Percentiles rank a stretch among this genome's conserved stretches.
phyloP scores from a whole-genome alignment of 176 grass and related monocot genomes.

The Ananas comosus region DNA sequence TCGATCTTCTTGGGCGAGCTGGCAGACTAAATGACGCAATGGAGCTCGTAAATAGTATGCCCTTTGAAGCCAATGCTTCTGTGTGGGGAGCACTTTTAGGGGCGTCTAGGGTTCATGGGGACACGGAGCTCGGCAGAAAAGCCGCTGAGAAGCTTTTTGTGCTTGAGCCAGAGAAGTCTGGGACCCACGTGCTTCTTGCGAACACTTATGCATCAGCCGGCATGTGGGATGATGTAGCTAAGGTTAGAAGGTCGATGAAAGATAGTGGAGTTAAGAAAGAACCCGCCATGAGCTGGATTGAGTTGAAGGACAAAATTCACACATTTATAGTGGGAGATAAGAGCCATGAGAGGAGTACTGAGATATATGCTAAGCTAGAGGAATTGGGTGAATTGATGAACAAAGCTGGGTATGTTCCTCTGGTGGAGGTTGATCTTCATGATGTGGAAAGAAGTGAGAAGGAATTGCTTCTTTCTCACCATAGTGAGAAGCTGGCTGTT shows the following conservation, averaged over 20 bases:
- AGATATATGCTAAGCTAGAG: constrained; percentile 84
- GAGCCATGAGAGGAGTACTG: constrained; percentile 40
- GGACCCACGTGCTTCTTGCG: constrained; percentile 69
- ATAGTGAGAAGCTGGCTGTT: constrained; percentile 58
- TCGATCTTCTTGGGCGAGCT: constrained; percentile 78
- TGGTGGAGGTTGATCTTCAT: constrained; percentile 60
- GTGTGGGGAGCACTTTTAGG: constrained; percentile 72
- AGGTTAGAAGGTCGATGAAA: constrained; percentile 64
- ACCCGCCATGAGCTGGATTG: constrained; percentile 90
- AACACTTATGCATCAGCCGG: constrained; percentile 71
- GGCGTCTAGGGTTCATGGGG: constrained; percentile 52
- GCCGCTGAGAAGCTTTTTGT: constrained; percentile 65
- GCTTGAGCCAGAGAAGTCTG: constrained; percentile 72
- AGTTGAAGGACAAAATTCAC: constrained; percentile 70
- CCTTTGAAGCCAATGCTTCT: constrained; percentile 54
- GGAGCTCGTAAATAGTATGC: constrained; percentile 64
- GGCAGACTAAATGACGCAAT: constrained; percentile 71
- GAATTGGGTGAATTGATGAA: constrained; percentile 69
- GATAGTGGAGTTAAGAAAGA: constrained; percentile 58
- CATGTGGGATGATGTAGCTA: constrained; percentile 57
- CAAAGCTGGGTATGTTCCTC: constrained; percentile 60
- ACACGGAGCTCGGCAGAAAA: constrained; percentile 48
- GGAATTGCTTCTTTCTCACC: constrained; percentile 75
- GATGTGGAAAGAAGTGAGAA: constrained; percentile 57
- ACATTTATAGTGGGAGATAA: constrained; percentile 76